phyloP scores from a whole-genome alignment of 306 rosid genomes.

The Cicer pinnatifidum region DNA sequence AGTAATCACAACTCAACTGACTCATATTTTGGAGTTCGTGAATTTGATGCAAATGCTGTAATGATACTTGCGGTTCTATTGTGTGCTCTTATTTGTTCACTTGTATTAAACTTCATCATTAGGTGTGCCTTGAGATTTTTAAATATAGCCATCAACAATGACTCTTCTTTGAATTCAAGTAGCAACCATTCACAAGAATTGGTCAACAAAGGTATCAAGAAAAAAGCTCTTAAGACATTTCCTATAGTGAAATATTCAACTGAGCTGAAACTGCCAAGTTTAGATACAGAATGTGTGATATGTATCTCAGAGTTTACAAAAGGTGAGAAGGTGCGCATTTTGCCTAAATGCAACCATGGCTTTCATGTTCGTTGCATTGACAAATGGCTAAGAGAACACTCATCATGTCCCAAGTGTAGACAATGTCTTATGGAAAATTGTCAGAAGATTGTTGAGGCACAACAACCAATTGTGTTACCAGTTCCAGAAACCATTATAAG shows the following conservation, averaged over 20 bases:
- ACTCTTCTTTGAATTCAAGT: slow-evolving; percentile 23
- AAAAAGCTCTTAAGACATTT: slow-evolving; percentile 75
- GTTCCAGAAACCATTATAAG: slow-evolving; percentile 52
- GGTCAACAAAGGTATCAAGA: slow-evolving; percentile 64
- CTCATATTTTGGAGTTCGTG: slow-evolving; percentile 44
- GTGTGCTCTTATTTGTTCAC: slow-evolving; percentile 79
- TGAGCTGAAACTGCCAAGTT: slow-evolving; percentile 55
- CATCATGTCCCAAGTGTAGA: slow-evolving; percentile 91
- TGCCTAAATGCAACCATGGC: slow-evolving; percentile 90
- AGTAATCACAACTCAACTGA: slow-evolving; percentile 27
- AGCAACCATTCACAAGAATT: slow-evolving; percentile 28
- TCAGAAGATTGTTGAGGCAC: slow-evolving; percentile 62
- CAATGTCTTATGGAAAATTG: slow-evolving; percentile 71
- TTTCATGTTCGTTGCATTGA: slow-evolving; percentile 83
- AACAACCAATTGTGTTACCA: slow-evolving; percentile 27
- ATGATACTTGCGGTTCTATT: slow-evolving; percentile 82
- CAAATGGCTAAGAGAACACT: slow-evolving; percentile 79
- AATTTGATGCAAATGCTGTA: slow-evolving; percentile 71
- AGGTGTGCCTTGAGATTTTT: slow-evolving; percentile 70
- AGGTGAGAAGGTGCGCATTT: slow-evolving; percentile 67
- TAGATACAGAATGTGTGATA: slow-evolving; percentile 75
- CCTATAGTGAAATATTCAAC: slow-evolving; percentile 56
- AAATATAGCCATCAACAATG: slow-evolving; percentile 44
- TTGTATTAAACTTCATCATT: slow-evolving; percentile 72
- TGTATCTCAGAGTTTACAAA: slow-evolving; percentile 68